phyloP scores from a whole-genome alignment of 2,329 filamentous ascomycete species.

The Verticillium longisporum region DNA sequence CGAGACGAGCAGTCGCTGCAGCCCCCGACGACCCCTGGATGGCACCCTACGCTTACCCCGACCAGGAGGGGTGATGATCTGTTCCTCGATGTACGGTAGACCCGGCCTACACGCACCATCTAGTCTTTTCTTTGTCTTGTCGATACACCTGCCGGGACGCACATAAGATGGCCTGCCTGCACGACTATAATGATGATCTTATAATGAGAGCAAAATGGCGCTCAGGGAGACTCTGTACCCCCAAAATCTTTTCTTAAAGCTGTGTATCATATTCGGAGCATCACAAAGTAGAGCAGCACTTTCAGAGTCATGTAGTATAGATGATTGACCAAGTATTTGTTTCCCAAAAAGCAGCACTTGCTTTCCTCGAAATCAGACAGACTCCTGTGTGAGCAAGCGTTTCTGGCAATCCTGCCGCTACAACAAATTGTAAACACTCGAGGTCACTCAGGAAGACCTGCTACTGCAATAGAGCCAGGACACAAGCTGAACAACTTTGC shows the following conservation, averaged over 20 bases:
- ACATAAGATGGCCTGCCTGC: not conserved
- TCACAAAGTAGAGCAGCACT: not conserved
- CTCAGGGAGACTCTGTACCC: not conserved
- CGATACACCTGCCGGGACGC: not conserved
- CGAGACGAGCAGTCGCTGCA: constrained; percentile 11
- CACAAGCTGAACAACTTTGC: too few relatives aligned
- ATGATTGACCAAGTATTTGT: not conserved
- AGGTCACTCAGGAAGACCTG: too few relatives aligned
- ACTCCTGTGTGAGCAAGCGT: too few relatives aligned
- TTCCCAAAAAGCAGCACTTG: not conserved
- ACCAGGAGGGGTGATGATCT: constrained; percentile 60
- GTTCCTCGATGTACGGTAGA: constrained; percentile 47
- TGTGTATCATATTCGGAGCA: not conserved
- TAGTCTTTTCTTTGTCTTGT: not conserved
- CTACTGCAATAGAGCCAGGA: too few relatives aligned
- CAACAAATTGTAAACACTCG: too few relatives aligned
- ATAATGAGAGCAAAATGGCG: not conserved
- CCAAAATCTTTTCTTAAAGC: not conserved
- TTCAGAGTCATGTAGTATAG: not conserved
- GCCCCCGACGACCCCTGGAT: constrained; percentile 44
- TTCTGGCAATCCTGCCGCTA: too few relatives aligned
- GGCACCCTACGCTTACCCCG: constrained; percentile 61
- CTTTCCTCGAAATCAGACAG: too few relatives aligned
- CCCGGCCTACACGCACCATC: not conserved
- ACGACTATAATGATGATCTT: not conserved